phyloP scores from a whole-genome alignment of 306 rosid genomes.

The Pyrus pyrifolia region DNA sequence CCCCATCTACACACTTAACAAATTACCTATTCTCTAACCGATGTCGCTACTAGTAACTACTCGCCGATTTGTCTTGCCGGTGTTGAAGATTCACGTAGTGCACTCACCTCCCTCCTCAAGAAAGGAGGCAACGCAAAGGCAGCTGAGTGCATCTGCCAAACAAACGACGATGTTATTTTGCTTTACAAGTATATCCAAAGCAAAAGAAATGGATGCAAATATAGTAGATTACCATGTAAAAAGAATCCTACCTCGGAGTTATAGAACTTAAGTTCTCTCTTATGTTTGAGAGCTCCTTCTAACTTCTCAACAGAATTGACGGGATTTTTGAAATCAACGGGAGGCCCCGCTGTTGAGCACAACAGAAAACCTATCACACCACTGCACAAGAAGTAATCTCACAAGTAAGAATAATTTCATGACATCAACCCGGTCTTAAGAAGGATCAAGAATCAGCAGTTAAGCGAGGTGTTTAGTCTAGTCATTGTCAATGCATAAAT shows the following conservation, averaged over 20 bases:
- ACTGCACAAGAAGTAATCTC: conserved; percentile 36
- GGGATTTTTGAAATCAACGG: conserved; percentile 75
- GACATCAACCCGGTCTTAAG: neutral
- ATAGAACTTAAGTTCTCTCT: conserved; percentile 76
- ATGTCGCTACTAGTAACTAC: neutral
- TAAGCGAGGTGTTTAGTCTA: no score
- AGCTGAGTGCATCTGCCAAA: conserved; percentile 70
- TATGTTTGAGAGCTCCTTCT: conserved; percentile 60
- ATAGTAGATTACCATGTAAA: neutral
- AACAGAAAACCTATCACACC: conserved; percentile 89
- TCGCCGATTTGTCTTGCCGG: neutral
- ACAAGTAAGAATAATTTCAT: neutral
- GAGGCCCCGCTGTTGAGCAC: conserved; percentile 82
- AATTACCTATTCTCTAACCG: conserved; percentile 4
- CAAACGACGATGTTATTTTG: neutral
- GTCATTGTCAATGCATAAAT: neutral
- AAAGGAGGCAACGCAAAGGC: conserved; percentile 83
- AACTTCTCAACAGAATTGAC: conserved; percentile 86
- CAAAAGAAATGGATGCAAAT: neutral
- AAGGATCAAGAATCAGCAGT: neutral
- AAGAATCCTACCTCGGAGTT: conserved; percentile 64
- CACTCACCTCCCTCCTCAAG: conserved; percentile 61
- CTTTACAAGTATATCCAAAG: neutral
- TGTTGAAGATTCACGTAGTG: conserved; percentile 18
- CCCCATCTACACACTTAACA: neutral